Evolutionary conservation across 495 filamentous ascomycete genomes (phyloP).

Genomic region (Daldinia decipiens): DNA sequence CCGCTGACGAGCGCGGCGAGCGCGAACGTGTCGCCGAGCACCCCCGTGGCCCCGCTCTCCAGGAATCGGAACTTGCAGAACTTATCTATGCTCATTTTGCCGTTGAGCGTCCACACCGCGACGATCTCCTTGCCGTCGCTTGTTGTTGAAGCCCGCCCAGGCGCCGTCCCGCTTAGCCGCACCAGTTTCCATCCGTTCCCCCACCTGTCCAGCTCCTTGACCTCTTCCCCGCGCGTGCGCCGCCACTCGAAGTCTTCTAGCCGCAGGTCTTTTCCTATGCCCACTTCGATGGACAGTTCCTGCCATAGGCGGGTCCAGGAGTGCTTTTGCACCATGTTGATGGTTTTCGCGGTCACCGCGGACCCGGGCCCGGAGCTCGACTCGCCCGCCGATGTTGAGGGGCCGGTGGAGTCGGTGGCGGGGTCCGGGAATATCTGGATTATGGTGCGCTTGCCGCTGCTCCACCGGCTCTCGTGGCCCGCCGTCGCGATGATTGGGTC

Average conservation of each 20-base stretch:
- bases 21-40: conserved; percentile 44
- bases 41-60: conserved; percentile 42
- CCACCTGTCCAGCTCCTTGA: conserved; percentile 32
- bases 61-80: conserved; percentile 42
- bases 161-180: conserved; percentile 20
- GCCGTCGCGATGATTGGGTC: conserved; percentile 42
- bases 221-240: conserved; percentile 40
- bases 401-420: neutral
- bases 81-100: conserved; percentile 34
- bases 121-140: conserved; percentile 48
- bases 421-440: conserved; percentile 20
- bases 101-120: conserved; percentile 37
- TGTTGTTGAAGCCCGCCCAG: conserved; percentile 36
- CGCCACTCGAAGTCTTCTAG: conserved; percentile 48
- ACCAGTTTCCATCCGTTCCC: conserved; percentile 45
- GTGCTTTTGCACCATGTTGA: conserved; percentile 20
- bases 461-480: conserved; percentile 21
- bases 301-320: conserved; percentile 8
- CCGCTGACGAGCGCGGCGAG: conserved; percentile 35
- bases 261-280: conserved; percentile 37
- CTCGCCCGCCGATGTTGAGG: conserved; percentile 4
- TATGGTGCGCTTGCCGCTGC: conserved; percentile 20
- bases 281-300: conserved; percentile 36
- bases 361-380: neutral
- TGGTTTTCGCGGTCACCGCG: conserved; percentile 3